phyloP scores from a whole-genome alignment of 2,329 filamentous ascomycete genomes.

The Orbilia blumenaviensis region DNA sequence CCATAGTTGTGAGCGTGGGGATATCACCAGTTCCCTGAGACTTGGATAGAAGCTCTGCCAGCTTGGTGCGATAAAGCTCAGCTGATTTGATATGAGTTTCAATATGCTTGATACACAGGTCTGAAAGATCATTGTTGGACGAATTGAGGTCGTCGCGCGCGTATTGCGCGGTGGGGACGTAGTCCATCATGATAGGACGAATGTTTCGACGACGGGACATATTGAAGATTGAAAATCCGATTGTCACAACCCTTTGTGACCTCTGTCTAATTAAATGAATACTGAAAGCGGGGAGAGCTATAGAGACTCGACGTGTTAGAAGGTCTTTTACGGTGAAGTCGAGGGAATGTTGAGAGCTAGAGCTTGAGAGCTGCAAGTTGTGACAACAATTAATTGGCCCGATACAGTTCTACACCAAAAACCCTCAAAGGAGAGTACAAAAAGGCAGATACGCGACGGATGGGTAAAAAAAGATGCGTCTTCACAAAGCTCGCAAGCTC shows the following conservation, averaged over 20 bases:
- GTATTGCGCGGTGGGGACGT: conserved; percentile 46
- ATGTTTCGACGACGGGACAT: background rate
- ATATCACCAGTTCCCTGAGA: background rate
- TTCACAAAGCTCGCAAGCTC: background rate
- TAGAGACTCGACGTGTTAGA: background rate
- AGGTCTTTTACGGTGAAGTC: background rate
- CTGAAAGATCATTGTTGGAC: conserved; percentile 19
- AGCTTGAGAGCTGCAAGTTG: background rate
- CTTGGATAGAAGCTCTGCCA: conserved; percentile 21
- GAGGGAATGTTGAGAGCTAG: no score
- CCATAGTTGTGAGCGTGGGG: conserved; percentile 45
- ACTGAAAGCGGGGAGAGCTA: background rate
- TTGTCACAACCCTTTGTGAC: background rate
- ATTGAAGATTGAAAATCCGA: background rate
- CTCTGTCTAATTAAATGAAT: background rate
- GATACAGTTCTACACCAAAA: background rate
- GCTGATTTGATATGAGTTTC: conserved; percentile 46
- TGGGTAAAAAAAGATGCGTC: background rate
- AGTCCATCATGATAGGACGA: conserved; percentile 41
- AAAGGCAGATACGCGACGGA: background rate
- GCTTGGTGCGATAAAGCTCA: conserved; percentile 21
- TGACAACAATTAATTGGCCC: background rate
- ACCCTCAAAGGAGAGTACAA: background rate
- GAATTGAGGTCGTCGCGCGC: conserved; percentile 14
- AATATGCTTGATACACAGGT: conserved; percentile 45